These are phyloP conservation scores for Fraxinus sp. DNA, from an alignment of 305 asterid species.

Conservation along the genomic window DNA sequence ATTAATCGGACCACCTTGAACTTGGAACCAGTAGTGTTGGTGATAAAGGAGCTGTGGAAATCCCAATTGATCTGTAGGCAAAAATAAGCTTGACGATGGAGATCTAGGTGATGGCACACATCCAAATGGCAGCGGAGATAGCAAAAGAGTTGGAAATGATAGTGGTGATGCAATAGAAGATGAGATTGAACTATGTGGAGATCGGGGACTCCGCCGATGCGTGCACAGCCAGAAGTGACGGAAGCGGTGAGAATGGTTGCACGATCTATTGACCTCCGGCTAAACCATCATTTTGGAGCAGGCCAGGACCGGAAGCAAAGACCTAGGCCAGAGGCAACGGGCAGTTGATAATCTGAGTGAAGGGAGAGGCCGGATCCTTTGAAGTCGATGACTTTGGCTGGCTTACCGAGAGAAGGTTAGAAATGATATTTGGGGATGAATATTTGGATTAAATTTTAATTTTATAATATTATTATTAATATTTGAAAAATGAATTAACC, in stretches of 20 bases:
- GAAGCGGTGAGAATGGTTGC: constrained; percentile 53
- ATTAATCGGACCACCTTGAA: constrained; percentile 46
- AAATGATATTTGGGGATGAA: too few relatives aligned
- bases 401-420: constrained; percentile 12
- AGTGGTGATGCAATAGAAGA: too few relatives aligned
- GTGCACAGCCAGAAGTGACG: constrained; percentile 72
- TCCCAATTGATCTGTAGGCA: constrained; percentile 64
- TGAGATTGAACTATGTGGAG: constrained; percentile 49
- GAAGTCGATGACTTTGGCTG: constrained; percentile 59
- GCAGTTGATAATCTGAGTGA: constrained; percentile 56
- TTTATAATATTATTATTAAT: too few relatives aligned
- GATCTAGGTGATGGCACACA: too few relatives aligned
- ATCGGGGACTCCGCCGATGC: constrained; percentile 86
- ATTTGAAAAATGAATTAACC: too few relatives aligned
- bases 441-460: too few relatives aligned
- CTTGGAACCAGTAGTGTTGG: constrained; percentile 71
- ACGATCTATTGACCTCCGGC: constrained; percentile 28
- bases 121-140: too few relatives aligned
- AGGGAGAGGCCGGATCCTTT: constrained; percentile 90
- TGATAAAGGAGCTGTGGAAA: constrained; percentile 70
- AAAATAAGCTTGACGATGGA: too few relatives aligned
- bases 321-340: constrained; percentile 26
- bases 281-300: not conserved
- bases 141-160: constrained; percentile 3
- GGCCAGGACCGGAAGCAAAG: constrained; percentile 8